Base-by-base conservation (phyloP, 192 early-diverging fungal genomes). In the Glomus cerebriforme region DNA sequence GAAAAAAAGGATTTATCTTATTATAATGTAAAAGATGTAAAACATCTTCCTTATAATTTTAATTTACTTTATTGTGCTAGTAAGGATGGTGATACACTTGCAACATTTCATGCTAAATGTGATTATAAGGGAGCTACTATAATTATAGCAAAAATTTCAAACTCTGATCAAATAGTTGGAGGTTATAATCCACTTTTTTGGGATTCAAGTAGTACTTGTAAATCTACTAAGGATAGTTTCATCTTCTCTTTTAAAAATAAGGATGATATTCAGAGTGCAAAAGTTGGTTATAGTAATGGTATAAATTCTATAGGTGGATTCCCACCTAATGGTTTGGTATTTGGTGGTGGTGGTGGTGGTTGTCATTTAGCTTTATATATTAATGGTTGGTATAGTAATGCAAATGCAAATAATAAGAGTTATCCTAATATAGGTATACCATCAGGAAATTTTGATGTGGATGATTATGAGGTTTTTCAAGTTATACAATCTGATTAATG, bases 31-130 rank as follows among this genome's bases (percentile, higher is more conserved):
- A 47, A 15, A n/a, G n/a, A n/a, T n/a, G n/a, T n/a, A n/a, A 10
- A 47, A 47, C 12, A 47, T 7, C n/a, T n/a, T 17, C 27, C 45
- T 47, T 47, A 47, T 15, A 7, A 13, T 69, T 29, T 37, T 5
- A 69, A 24, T 69, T 35, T 69, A 69, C 31, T 69, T 39, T 69
- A 69, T 69, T 8, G 67, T n/a, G 67, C 67, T 19, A 69, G 67
- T 69, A n/a, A 7, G 7, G 67, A 69, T 47, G 15, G 45, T 47
- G 15, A 15, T 15, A 47, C 45, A 2, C 45, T 15, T 47, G 45
- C 45, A 47, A 12, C 45, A 47, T 47, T 47, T 47, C 45, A 47
- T 47, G 2, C 9, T 15, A 9, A 37, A 8, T 69, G 67, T 39
- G 29, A n/a, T 39, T 10, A 32, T n/a, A 69, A 69, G n/a, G 35